Evolutionary conservation across 2,329 filamentous ascomycete species (phyloP).

Genomic region (Xylariaceae sp.): DNA sequence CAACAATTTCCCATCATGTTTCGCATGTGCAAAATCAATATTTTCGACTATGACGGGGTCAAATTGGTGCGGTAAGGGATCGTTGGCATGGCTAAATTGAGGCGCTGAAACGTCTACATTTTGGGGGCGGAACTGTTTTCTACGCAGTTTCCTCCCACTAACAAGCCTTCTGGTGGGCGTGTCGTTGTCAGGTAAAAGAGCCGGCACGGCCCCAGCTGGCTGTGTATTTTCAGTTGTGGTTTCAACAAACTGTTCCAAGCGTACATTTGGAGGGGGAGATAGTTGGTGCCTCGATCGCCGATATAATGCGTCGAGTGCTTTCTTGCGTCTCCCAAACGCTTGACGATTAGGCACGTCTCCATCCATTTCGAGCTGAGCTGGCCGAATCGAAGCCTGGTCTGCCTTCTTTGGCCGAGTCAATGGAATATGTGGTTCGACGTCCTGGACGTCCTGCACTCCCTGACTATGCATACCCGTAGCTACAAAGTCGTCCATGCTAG

Average conservation of each 20-base stretch:
- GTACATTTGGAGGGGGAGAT: conserved; percentile 27
- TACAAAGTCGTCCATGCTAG: conserved; percentile 33
- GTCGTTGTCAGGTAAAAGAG: conserved; percentile 3
- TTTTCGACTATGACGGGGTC: conserved; percentile 4
- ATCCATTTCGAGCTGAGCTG: conserved; percentile 56
- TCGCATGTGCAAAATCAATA: conserved; percentile 16
- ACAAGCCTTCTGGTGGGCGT: neutral
- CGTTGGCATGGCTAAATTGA: conserved; percentile 52
- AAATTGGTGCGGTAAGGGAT: conserved; percentile 42
- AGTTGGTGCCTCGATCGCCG: conserved; percentile 36
- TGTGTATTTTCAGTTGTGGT: conserved; percentile 20
- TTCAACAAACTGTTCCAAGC: conserved; percentile 36
- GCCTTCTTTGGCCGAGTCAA: conserved; percentile 6
- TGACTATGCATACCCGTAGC: conserved; percentile 15
- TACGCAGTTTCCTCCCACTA: conserved; percentile 22
- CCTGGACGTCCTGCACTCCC: neutral
- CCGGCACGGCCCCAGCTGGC: neutral
- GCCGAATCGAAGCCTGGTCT: conserved; percentile 33
- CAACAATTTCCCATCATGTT: conserved; percentile 39
- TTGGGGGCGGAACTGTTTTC: conserved; percentile 45
- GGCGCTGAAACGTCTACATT: conserved; percentile 50
- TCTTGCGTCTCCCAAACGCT: conserved; percentile 52
- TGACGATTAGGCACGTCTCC: conserved; percentile 34
- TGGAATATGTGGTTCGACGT: conserved; percentile 4
- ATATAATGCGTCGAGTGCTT: conserved; percentile 54